Evolutionary conservation across 2,329 filamentous ascomycete genomes (phyloP), one percentile per base, ranked within the genome.

Genomic region (Aschersonia sp.): DNA sequence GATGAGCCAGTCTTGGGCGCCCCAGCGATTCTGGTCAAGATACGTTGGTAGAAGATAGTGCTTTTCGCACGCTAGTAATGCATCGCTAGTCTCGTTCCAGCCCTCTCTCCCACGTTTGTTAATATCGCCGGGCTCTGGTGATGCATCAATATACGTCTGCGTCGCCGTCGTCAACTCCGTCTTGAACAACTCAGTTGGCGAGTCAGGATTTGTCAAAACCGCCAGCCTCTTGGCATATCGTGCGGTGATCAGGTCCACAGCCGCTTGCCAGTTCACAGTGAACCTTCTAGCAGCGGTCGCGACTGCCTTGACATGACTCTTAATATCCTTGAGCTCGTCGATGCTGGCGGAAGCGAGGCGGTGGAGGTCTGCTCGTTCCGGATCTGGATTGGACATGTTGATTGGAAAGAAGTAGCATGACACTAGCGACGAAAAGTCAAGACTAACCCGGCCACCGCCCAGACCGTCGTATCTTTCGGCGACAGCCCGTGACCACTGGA

Each of bases 181-280:
- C 7, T 60, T 52, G 30, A 73, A 62, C 1, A 56, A 22, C 6
- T 53, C 49, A 3, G 61, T 52, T 0, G 61, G 54, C 5, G 58
- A 51, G 2, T 58, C 53, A 2, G 52, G 44, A 2, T 54, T 54
- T 5, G 57, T 59, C 54, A 76, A 63, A 5, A 65, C 56, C 3
- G 54, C 53, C 31, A 88, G 62, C 30, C 77, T 67, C 32, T 73
- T 65, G 4, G 72, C 71, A 54, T 83, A 87, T 1, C 83, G 72
- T 5, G 67, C 59, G 4, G 85, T 68, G 4, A 88, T 66, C 68
- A 83, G 71, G 54, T 89, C 84, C 0, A 73, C 70, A 1, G 83
- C 66, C 3, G 53, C 56, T 57, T 87, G 84, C 84, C 84, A 88
- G 54, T 85, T 66, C 30, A 76, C 57, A 14, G 55, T 51, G 30